Percentiles rank a stretch among this genome's conserved stretches.
These are phyloP conservation scores for Ganoderma resinaceum DNA, from an alignment of 1,284 basidiomycete species.

Conservation along the genomic window DNA sequence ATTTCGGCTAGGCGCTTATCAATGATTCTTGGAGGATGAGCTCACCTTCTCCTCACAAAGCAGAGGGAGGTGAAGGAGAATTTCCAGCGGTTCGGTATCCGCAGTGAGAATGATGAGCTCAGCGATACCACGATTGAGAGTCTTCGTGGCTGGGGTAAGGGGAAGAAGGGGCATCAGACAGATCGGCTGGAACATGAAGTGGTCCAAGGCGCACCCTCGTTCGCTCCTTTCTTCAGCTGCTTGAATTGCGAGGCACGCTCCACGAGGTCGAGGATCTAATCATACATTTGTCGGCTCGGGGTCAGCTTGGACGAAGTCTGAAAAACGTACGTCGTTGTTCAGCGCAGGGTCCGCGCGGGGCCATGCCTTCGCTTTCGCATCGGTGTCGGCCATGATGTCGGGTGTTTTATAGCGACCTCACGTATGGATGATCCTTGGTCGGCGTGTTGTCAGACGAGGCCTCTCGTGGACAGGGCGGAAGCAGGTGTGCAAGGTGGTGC, in stretches of 20 bases:
- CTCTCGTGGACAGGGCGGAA: conserved; percentile 28
- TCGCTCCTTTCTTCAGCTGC: conserved; percentile 98
- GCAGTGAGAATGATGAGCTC: conserved; percentile 99
- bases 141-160: conserved; percentile 84
- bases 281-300: not conserved
- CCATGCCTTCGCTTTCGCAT: conserved; percentile 81
- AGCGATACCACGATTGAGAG: conserved; percentile 97
- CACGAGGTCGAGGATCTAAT: conserved; percentile 87
- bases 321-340: conserved; percentile 86
- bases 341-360: conserved; percentile 89
- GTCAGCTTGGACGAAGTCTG: conserved; percentile 34
- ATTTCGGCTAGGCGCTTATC: conserved; percentile 18
- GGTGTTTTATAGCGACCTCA: conserved; percentile 62
- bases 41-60: conserved; percentile 97
- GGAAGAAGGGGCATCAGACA: conserved; percentile 9
- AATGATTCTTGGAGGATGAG: not conserved
- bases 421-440: conserved; percentile 80
- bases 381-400: conserved; percentile 60
- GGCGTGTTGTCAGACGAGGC: conserved; percentile 28
- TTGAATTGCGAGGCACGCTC: conserved; percentile 94
- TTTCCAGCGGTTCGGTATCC: conserved; percentile 97
- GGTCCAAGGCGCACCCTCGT: conserved; percentile 72
- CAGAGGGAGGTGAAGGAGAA: conserved; percentile 95
- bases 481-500: conserved; percentile 8
- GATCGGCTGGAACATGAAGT: not conserved